Evolutionary conservation across 495 filamentous ascomycete species (phyloP).

Genomic region (Tuber magnatum): DNA sequence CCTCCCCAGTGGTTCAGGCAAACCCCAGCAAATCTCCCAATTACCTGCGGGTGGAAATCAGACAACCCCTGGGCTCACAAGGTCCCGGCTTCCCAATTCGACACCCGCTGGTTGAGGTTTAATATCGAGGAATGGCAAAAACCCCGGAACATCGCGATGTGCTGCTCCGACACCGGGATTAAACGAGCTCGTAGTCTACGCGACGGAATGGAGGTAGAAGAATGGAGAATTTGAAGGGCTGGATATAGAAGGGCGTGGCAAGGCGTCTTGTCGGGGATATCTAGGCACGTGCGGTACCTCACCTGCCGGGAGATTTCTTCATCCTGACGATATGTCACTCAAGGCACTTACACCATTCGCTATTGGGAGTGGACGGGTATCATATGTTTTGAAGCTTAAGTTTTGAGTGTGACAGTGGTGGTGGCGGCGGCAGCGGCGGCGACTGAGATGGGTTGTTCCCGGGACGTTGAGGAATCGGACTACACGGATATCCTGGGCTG

Average conservation of each 20-base stretch:
- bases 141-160: not conserved
- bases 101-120: not conserved
- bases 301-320: not conserved
- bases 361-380: constrained; percentile 21
- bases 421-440: not conserved
- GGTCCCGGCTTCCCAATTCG: not conserved
- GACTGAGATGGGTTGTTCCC: not conserved
- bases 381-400: not conserved
- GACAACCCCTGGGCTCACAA: not conserved
- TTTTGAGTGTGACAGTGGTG: not conserved
- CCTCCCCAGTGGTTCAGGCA: not conserved
- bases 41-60: not conserved
- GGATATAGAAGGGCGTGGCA: not conserved
- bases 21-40: not conserved
- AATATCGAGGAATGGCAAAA: not conserved
- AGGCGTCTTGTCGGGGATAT: not conserved
- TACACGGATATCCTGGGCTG: constrained; percentile 31
- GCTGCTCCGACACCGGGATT: not conserved
- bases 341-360: constrained; percentile 20
- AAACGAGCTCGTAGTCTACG: not conserved
- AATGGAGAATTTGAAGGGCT: not conserved
- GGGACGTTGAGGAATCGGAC: constrained; percentile 28
- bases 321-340: constrained; percentile 8
- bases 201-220: not conserved
- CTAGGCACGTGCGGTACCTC: not conserved